Evolutionary conservation across 148 eudicot genomes (phyloP), one percentile per base, ranked within the genome.

Genomic region (Agrostemma githago): DNA sequence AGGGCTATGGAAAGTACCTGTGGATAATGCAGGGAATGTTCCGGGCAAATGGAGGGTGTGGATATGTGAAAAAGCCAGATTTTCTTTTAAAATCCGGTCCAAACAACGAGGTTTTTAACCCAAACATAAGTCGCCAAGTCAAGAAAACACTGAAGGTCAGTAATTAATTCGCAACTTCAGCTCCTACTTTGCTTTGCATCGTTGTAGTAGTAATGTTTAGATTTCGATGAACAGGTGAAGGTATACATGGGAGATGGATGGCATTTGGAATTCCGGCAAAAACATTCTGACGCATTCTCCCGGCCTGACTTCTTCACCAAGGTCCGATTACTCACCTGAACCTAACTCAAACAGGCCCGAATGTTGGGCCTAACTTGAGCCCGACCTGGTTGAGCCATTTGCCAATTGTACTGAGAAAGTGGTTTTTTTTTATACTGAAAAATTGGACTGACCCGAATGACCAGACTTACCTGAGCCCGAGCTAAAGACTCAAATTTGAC

Each of bases 1-100:
- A 88, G 96, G 90, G 90, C 4, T 74, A 84, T 56, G 96, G 86
- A 34, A 88, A 86, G 75, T 70, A 81, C 73, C 80, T 90, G 5
- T 83, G 90, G 92, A 68, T 83, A 68, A 90, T 87, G 86, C 92
- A 90, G 12, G 96, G 96, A 41, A 84, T 88, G 92, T 90, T 90
- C 62, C 79, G 87, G 79, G 90, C 89, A 68, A 90, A 90, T 39
- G 96, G 92, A 4, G 86, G 88, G 40, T 90, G 92, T 78, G 95
- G 95, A 46, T 88, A 86, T 69, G 85, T 88, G 6, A 90, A 90
- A 74, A 90, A 90, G 66, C 90, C 96, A 20, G 88, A 83, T 70
- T 71, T 87, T 46, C 74, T 88, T 43, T 19, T 90, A 41, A 66
- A 83, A 14, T 39, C 5, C 37, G 66, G 75, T 38, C 77, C 82